Percentiles rank a stretch among this genome's conserved stretches.
Evolutionary conservation across 176 grass and related monocot species (phyloP).

Genomic region (Avena eriantha): DNA sequence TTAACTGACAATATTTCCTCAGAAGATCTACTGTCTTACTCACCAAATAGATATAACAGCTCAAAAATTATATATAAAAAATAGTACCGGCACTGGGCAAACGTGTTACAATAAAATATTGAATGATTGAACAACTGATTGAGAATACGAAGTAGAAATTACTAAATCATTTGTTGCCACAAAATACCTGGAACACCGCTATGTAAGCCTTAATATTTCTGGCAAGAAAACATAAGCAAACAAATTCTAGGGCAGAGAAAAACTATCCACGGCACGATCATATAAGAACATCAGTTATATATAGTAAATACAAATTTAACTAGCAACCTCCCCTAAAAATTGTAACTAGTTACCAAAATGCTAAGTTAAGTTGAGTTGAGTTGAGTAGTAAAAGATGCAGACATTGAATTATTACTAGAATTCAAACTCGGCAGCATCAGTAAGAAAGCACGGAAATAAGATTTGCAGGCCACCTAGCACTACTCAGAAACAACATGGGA

Average conservation of each 20-base stretch:
- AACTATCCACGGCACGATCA: background rate
- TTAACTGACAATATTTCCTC: background rate
- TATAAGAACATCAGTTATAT: background rate
- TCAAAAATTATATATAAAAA: background rate
- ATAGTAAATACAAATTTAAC: background rate
- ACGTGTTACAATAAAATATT: background rate
- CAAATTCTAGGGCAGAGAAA: background rate
- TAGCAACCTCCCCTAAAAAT: background rate
- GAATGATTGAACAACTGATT: background rate
- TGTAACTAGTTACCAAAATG: background rate
- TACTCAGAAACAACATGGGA: constrained; percentile 6
- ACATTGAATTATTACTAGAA: background rate
- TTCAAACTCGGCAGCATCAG: background rate
- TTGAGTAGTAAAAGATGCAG: constrained; percentile 17
- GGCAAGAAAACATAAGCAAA: background rate
- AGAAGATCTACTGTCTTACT: background rate
- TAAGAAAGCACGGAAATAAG: background rate
- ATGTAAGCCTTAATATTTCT: too few species aligned
- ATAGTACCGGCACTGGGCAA: background rate
- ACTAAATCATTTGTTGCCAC: too few species aligned
- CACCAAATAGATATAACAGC: constrained; percentile 1
- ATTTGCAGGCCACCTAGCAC: background rate
- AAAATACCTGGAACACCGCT: too few species aligned
- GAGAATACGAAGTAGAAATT: background rate
- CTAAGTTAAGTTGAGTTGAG: background rate